phyloP scores from a whole-genome alignment of 306 rosid genomes.

The Prinsepia uniflora region DNA sequence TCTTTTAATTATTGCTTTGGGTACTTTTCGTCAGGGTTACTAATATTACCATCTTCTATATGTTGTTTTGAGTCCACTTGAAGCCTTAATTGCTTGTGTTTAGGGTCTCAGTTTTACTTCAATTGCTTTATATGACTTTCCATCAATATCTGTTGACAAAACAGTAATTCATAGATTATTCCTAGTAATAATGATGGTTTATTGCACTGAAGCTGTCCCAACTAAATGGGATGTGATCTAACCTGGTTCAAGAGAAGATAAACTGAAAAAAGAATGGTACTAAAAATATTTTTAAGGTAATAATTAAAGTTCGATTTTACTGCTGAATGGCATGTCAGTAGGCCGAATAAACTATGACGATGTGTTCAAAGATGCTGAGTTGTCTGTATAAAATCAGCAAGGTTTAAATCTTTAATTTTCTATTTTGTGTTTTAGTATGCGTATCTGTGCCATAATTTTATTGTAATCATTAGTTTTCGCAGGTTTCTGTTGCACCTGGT shows the following conservation, averaged over 20 bases:
- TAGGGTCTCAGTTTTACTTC: neutral
- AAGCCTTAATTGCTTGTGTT: neutral
- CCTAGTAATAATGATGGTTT: neutral
- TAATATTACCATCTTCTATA: neutral
- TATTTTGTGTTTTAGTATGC: neutral
- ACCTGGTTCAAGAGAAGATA: neutral
- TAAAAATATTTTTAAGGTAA: too few species aligned
- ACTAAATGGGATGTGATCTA: neutral
- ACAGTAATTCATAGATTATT: neutral
- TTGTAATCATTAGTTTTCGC: conserved; percentile 26
- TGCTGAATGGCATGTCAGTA: neutral
- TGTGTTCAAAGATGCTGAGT: neutral
- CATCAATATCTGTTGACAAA: neutral
- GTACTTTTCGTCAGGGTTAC: neutral
- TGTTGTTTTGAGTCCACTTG: neutral
- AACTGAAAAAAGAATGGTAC: neutral
- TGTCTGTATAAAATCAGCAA: neutral
- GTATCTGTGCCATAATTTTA: neutral
- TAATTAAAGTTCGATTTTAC: neutral
- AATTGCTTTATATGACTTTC: neutral
- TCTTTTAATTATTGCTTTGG: neutral
- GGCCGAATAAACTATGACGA: neutral
- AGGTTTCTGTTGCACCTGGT: conserved; percentile 94
- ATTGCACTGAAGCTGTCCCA: neutral
- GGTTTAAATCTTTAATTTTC: neutral